A percentile compares a stretch with the other conserved stretches of the same genome.
Conservation (phyloP, 345 rosid genomes). For the Salix koriyanagi region DNA sequence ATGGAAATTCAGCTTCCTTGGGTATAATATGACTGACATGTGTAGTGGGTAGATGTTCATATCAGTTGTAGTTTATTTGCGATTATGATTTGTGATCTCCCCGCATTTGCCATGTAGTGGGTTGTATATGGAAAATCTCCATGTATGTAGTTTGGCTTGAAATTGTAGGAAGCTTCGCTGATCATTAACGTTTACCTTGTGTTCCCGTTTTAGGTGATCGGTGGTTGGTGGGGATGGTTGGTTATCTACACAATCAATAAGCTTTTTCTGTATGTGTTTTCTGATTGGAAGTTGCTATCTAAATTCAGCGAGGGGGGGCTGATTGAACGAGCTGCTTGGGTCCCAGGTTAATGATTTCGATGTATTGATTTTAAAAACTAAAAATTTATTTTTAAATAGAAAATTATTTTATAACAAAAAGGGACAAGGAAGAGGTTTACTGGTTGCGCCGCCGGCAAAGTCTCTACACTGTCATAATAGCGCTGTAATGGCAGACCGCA, state of each 20-base stretch:
- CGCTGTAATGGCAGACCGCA: no score
- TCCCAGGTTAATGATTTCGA: no score
- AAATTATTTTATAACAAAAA: no score
- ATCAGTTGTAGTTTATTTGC: conserved; percentile 25
- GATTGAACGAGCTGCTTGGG: neutral
- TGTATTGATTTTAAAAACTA: no score
- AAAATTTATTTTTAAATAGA: no score
- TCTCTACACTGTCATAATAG: no score
- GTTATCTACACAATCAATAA: neutral
- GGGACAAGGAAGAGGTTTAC: no score
- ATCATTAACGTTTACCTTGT: neutral
- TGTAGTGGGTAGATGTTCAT: conserved; percentile 46
- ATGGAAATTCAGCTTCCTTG: conserved; percentile 36
- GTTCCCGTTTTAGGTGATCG: neutral
- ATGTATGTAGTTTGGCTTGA: conserved; percentile 32
- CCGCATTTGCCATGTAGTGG: conserved; percentile 22
- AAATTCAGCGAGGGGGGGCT: neutral
- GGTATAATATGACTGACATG: conserved; percentile 19
- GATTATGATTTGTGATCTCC: conserved; percentile 27
- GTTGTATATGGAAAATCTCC: conserved; percentile 41
- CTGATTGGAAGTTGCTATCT: neutral
- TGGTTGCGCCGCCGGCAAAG: no score
- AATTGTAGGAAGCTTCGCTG: conserved; percentile 22
- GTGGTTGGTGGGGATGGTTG: neutral
- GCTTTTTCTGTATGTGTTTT: neutral